Conservation (phyloP, 2,329 filamentous ascomycete genomes). For the Keithomyces neogunnii region DNA sequence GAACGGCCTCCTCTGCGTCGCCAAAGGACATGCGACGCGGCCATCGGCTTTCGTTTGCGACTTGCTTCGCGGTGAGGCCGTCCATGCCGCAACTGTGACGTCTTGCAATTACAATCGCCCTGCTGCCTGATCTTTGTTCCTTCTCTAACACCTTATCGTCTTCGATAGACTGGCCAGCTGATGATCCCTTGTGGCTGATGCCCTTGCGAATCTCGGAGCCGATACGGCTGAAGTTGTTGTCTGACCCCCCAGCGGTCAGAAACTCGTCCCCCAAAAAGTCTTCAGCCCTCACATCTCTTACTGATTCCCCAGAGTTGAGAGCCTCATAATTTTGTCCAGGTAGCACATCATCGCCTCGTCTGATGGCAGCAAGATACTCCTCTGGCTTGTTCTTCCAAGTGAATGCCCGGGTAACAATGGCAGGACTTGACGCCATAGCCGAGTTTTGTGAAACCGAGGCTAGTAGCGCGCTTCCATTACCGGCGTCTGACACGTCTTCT, state of each 20-base stretch:
- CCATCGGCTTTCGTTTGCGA: slow-evolving; percentile 52
- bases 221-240: slow-evolving; percentile 17
- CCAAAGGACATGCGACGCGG: slow-evolving; percentile 68
- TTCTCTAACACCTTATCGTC: slow-evolving; percentile 47
- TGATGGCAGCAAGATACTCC: slow-evolving; percentile 41
- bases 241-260: slow-evolving; percentile 13
- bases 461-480: slow-evolving; percentile 5
- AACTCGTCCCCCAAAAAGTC: slow-evolving; percentile 16
- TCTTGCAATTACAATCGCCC: slow-evolving; percentile 46
- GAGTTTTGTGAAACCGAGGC: slow-evolving; percentile 11
- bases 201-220: slow-evolving; percentile 35
- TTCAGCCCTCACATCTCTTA: slow-evolving; percentile 14
- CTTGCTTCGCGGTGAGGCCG: slow-evolving; percentile 19
- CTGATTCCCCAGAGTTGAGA: slow-evolving; percentile 18
- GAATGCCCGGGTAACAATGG: slow-evolving; percentile 41
- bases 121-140: slow-evolving; percentile 35
- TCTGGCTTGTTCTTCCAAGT: slow-evolving; percentile 58
- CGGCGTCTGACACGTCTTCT: slow-evolving; percentile 40
- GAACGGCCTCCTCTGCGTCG: slow-evolving; percentile 64
- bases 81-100: slow-evolving; percentile 48
- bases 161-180: slow-evolving; percentile 49
- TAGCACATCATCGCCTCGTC: slow-evolving; percentile 24
- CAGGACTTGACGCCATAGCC: slow-evolving; percentile 27
- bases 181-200: slow-evolving; percentile 37
- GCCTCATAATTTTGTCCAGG: slow-evolving; percentile 16